These are phyloP conservation scores for Trichophyton verrucosum DNA, from an alignment of 2,329 filamentous ascomycete genomes.

Conservation along the genomic window DNA sequence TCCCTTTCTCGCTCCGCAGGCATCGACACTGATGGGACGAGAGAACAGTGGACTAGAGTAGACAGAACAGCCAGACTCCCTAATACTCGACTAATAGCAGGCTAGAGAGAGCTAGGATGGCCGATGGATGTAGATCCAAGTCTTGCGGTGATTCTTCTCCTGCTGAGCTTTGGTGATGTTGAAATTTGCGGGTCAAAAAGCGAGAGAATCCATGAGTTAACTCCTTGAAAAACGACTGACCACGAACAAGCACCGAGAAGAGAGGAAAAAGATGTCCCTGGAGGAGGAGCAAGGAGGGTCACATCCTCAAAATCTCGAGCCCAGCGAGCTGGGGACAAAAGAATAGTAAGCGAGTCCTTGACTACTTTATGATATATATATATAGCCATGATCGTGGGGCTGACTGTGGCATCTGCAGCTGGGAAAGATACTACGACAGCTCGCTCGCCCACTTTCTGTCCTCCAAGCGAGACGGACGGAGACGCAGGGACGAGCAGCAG, in stretches of 20 bases:
- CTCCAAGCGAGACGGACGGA: slow-evolving; percentile 13
- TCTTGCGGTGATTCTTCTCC: too few species aligned
- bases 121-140: too few species aligned
- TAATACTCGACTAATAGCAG: too few species aligned
- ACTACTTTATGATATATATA: background rate
- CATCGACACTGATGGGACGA: too few species aligned
- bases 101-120: too few species aligned
- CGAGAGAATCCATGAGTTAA: too few species aligned
- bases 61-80: too few species aligned
- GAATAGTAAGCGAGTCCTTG: slow-evolving; percentile 64
- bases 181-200: too few species aligned
- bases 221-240: background rate
- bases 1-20: too few species aligned
- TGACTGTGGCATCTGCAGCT: slow-evolving; percentile 38
- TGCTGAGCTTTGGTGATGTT: too few species aligned
- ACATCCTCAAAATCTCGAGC: slow-evolving; percentile 56
- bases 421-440: slow-evolving; percentile 44
- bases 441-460: slow-evolving; percentile 29
- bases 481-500: slow-evolving; percentile 3
- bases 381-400: background rate
- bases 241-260: background rate
- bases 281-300: background rate
- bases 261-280: background rate
- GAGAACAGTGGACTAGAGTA: too few species aligned
- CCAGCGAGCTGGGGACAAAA: slow-evolving; percentile 74